phyloP scores from a whole-genome alignment of 768 basidiomycete genomes.

The Mycena leptocephala region DNA sequence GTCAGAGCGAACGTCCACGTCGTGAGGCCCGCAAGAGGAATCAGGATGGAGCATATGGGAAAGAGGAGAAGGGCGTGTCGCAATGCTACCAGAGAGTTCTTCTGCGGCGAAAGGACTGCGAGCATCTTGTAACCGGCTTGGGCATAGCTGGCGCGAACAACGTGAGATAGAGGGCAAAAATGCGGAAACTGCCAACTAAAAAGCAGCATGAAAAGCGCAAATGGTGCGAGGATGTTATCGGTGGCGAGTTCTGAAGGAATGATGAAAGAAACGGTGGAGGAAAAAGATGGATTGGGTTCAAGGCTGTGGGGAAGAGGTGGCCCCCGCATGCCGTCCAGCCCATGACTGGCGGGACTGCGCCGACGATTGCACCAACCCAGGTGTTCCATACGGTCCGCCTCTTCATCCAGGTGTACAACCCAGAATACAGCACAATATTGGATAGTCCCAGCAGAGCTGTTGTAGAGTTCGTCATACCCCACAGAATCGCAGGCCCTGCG shows the following conservation, averaged over 20 bases:
- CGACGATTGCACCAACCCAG: constrained; percentile 95
- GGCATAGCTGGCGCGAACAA: constrained; percentile 91
- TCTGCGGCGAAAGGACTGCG: constrained; percentile 79
- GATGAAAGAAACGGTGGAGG: constrained; percentile 73
- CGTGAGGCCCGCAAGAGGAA: constrained; percentile 94
- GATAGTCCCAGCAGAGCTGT: constrained; percentile 87
- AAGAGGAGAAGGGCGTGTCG: constrained; percentile 86
- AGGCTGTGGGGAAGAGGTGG: constrained; percentile 73
- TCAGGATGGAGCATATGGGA: constrained; percentile 83
- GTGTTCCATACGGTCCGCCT: constrained; percentile 87
- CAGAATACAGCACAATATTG: constrained; percentile 93
- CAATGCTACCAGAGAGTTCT: constrained; percentile 89
- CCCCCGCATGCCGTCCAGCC: constrained; percentile 98
- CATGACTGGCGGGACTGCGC: constrained; percentile 95
- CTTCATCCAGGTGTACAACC: constrained; percentile 94
- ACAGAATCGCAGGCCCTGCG: constrained; percentile 84
- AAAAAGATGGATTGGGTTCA: constrained; percentile 72
- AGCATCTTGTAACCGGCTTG: constrained; percentile 98
- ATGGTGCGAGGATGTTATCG: constrained; percentile 87
- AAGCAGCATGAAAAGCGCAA: constrained; percentile 86
- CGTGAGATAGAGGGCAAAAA: constrained; percentile 93
- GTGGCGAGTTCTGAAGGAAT: constrained; percentile 58
- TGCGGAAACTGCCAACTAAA: constrained; percentile 99
- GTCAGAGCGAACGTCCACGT: constrained; percentile 91
- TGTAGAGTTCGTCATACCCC: constrained; percentile 87